Evolutionary conservation across 2,329 filamentous ascomycete genomes (phyloP).

Genomic region (Pezicula rhizophila): DNA sequence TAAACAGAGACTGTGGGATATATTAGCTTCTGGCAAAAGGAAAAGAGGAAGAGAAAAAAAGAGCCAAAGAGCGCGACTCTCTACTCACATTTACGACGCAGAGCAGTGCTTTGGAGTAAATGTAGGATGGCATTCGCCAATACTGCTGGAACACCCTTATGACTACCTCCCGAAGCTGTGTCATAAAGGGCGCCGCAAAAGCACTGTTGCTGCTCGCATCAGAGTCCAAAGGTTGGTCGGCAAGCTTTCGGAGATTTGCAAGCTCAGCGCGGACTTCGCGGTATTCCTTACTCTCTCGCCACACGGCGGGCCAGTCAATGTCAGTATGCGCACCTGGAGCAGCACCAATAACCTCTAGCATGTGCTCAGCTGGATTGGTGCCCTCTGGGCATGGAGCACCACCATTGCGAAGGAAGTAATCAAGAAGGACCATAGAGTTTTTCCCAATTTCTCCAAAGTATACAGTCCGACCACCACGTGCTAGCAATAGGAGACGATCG

Average conservation of each 20-base stretch:
- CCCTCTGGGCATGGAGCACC: constrained; percentile 51
- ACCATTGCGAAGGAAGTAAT: constrained; percentile 69
- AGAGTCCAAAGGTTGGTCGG: not conserved
- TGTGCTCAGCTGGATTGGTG: constrained; percentile 77
- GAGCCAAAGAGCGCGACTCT: too few species aligned
- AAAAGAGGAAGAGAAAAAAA: not conserved
- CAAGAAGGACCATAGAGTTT: constrained; percentile 58
- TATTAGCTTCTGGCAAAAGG: not conserved
- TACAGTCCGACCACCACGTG: constrained; percentile 66
- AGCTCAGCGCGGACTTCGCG: not conserved
- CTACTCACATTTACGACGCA: constrained; percentile 32
- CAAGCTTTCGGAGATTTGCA: not conserved
- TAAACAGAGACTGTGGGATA: constrained; percentile 44
- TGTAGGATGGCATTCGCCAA: constrained; percentile 68
- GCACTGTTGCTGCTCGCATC: constrained; percentile 33
- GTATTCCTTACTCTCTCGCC: not conserved
- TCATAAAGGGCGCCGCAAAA: constrained; percentile 66
- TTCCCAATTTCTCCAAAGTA: constrained; percentile 75
- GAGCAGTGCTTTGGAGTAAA: constrained; percentile 61
- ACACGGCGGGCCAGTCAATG: constrained; percentile 50
- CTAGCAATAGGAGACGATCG: constrained; percentile 70
- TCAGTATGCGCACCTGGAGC: constrained; percentile 52
- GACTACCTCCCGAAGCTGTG: constrained; percentile 59
- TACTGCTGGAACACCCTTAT: constrained; percentile 66
- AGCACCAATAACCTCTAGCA: constrained; percentile 53